Percentiles rank a stretch among this genome's conserved stretches.
Evolutionary conservation across 192 early-diverging fungal genomes (phyloP).

Genomic region (Coemansia sp.): DNA sequence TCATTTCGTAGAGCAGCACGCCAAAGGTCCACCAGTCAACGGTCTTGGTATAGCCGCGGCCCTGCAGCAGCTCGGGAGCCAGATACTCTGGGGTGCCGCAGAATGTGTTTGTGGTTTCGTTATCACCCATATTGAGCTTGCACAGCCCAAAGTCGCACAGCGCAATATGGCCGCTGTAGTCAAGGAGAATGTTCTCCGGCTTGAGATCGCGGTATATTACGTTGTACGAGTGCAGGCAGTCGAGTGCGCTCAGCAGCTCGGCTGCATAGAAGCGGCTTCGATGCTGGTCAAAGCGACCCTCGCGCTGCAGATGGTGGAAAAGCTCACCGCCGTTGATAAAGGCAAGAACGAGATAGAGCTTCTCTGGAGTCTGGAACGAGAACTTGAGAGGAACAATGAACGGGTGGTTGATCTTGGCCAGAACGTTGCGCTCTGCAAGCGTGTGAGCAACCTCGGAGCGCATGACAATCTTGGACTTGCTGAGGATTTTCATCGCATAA

Average conservation of each 20-base stretch:
- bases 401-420: slow-evolving; percentile 87
- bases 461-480: slow-evolving; percentile 92
- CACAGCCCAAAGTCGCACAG: slow-evolving; percentile 94
- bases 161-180: slow-evolving; percentile 92
- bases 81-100: slow-evolving; percentile 99
- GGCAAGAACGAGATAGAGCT: slow-evolving; percentile 92
- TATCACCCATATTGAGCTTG: slow-evolving; percentile 93
- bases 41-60: slow-evolving; percentile 84
- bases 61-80: slow-evolving; percentile 85
- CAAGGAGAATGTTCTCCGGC: slow-evolving; percentile 93
- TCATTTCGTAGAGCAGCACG: slow-evolving; percentile 86
- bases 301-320: slow-evolving; percentile 91
- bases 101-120: slow-evolving; percentile 90
- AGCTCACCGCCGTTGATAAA: slow-evolving; percentile 97
- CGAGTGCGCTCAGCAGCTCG: slow-evolving; percentile 87
- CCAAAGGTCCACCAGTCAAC: slow-evolving; percentile 99
- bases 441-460: slow-evolving; percentile 93
- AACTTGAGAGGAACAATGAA: slow-evolving; percentile 95
- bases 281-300: slow-evolving; percentile 84
- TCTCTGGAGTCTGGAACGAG: slow-evolving; percentile 91
- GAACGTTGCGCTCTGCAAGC: slow-evolving; percentile 86
- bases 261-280: slow-evolving; percentile 91
- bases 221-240: slow-evolving; percentile 89
- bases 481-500: slow-evolving; percentile 96
- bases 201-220: slow-evolving; percentile 93